A percentile compares a stretch with the other conserved stretches of the same genome.
These are phyloP conservation scores for Trifolium repens DNA, from an alignment of 306 rosid species.

Conservation along the genomic window DNA sequence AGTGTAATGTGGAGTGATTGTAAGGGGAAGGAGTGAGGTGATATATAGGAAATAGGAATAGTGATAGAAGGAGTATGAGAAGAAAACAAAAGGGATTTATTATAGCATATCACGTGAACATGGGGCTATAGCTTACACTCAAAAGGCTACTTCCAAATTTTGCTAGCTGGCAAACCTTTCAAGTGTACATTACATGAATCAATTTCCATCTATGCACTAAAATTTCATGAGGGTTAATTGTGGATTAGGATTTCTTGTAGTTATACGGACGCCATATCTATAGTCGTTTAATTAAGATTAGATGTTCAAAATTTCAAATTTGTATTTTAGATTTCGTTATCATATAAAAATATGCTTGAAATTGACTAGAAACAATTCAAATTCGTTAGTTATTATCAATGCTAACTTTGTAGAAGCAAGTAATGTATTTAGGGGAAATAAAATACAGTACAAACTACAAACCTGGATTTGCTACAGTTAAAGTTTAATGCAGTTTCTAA, in stretches of 20 bases:
- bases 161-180: constrained; percentile 64
- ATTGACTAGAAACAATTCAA: no score
- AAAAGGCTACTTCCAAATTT: constrained; percentile 57
- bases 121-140: constrained; percentile 50
- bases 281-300: no score
- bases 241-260: no score
- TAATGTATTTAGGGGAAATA: neutral
- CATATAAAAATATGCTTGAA: no score
- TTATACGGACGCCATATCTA: no score
- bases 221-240: neutral
- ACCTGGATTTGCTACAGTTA: no score
- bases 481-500: no score
- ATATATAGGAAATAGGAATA: constrained; percentile 47
- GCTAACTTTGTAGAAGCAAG: neutral
- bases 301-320: no score
- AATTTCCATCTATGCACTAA: neutral
- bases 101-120: constrained; percentile 77
- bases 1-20: neutral
- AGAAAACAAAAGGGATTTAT: constrained; percentile 54
- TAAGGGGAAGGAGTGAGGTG: constrained; percentile 20
- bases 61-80: constrained; percentile 28
- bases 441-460: no score
- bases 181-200: constrained; percentile 21
- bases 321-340: no score
- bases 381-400: no score